Evolutionary conservation across 2,329 filamentous ascomycete genomes (phyloP).

Genomic region (Fusarium graminum): DNA sequence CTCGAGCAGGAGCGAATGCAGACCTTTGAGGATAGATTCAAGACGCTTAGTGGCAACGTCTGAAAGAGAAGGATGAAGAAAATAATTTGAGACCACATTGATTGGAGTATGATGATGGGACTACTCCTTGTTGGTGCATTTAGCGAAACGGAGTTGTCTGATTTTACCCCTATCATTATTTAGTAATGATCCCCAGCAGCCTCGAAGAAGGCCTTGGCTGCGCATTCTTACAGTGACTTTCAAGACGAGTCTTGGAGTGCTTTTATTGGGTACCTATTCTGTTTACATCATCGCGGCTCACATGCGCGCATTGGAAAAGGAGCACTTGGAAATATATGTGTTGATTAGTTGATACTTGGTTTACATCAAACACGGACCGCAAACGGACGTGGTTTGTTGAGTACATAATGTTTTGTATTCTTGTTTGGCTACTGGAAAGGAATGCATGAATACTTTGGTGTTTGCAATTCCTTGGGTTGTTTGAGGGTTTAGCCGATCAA

Average conservation of each 20-base stretch:
- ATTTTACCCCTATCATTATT: conserved; percentile 44
- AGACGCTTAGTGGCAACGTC: conserved; percentile 50
- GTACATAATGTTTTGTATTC: conserved; percentile 51
- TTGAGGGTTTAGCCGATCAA: conserved; percentile 16
- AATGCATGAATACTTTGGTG: conserved; percentile 18
- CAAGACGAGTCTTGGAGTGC: conserved; percentile 28
- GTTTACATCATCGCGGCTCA: conserved; percentile 28
- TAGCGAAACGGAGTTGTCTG: conserved; percentile 56
- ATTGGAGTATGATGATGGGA: conserved; percentile 33
- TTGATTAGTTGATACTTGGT: conserved; percentile 19
- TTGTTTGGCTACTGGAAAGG: conserved; percentile 34
- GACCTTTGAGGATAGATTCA: conserved; percentile 58
- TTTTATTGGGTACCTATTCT: conserved; percentile 27
- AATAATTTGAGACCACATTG: conserved; percentile 19
- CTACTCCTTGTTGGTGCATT: conserved; percentile 48
- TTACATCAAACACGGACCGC: conserved; percentile 30
- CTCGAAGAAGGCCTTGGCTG: conserved; percentile 24
- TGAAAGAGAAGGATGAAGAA: conserved; percentile 32
- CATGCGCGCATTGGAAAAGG: conserved; percentile 36
- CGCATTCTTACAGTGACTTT: conserved; percentile 21
- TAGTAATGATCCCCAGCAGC: conserved; percentile 29
- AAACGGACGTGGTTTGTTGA: conserved; percentile 28
- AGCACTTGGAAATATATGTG: conserved; percentile 25
- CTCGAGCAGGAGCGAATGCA: conserved; percentile 74
- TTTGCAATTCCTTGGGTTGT: conserved; percentile 33